Conservation (phyloP, 1,284 basidiomycete genomes). For the Austroboletus rostrupii region DNA sequence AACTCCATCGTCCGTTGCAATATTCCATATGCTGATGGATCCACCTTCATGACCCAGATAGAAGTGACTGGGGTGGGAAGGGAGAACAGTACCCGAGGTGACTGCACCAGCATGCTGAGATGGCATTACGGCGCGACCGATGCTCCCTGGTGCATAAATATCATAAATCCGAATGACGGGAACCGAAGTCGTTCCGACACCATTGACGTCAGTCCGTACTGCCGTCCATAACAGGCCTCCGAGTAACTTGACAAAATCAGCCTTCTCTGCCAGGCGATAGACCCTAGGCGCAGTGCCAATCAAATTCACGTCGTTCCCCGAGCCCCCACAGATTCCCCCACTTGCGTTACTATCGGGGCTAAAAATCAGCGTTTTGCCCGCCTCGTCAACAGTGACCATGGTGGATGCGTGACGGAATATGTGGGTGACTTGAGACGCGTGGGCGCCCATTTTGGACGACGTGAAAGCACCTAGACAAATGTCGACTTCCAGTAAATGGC, state of each 20-base stretch:
- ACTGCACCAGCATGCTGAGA: constrained; percentile 74
- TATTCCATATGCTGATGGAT: constrained; percentile 76
- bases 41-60: constrained; percentile 96
- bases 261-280: constrained; percentile 74
- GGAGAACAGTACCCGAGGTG: constrained; percentile 76
- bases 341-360: constrained; percentile 35
- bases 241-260: constrained; percentile 73
- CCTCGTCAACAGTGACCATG: constrained; percentile 81
- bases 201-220: constrained; percentile 46
- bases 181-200: constrained; percentile 42
- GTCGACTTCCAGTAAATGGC: constrained; percentile 81
- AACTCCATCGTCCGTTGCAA: constrained; percentile 43
- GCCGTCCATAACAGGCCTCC: constrained; percentile 81
- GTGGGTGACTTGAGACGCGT: constrained; percentile 62
- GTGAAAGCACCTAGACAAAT: constrained; percentile 54
- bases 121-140: constrained; percentile 49
- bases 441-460: constrained; percentile 56
- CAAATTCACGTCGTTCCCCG: constrained; percentile 37
- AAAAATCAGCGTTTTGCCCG: constrained; percentile 78
- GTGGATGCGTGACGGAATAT: constrained; percentile 66
- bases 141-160: constrained; percentile 50
- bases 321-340: constrained; percentile 31
- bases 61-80: constrained; percentile 61
- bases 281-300: constrained; percentile 53
- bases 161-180: constrained; percentile 82